Base-by-base conservation (phyloP, 805 yeast genomes). In the Lipomyces japonicus region DNA sequence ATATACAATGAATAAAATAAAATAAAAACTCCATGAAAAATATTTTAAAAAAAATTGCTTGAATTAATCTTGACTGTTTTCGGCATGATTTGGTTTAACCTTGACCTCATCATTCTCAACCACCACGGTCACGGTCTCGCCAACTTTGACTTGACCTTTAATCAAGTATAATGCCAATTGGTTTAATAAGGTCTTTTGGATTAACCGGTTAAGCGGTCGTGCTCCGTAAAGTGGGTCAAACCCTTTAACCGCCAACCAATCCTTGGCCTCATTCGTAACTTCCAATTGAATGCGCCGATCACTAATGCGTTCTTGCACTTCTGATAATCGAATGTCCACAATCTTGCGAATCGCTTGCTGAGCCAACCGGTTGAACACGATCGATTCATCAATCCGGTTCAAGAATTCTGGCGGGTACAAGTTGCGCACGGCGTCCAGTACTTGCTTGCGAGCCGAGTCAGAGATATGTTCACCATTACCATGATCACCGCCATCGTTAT, bases 151-250 rank as follows among this genome's bases (percentile, higher is more conserved):
- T 61, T 85, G 85, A 2, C 97, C 97, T 63, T 81, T 81, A 55
- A 93, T 78, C 73, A 93, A 65, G 61, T 76, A 71, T 62, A 79
- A 75, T 2, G 97, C 95, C 78, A 93, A 76, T 22, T 97, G 95
- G 65, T 90, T 90, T 67, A 93, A 73, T n/a, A 93, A 65, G 55
- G 76, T 71, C 71, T 84, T 86, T 66, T 89, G 95, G 53, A 91
- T 81, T 45, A 89, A 76, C 62, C 98, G 79, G 73, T 93, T 91
- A 67, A 93, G 75, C 9, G 98, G 98, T 65, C 98, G 79, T 0
- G 98, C 98, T 60, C 98, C 98, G 64, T 91, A 93, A 38, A 82
- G 68, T 28, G 87, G 86, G 64, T 91, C 97, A 66, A 91, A 93
- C 2, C 98, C 98, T 58, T 84, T 74, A 25, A 83, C 81, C 3